A percentile compares a stretch with the other conserved stretches of the same genome.
Conservation (phyloP, 257 asterid species). For the Jacaranda mimosifolia region DNA sequence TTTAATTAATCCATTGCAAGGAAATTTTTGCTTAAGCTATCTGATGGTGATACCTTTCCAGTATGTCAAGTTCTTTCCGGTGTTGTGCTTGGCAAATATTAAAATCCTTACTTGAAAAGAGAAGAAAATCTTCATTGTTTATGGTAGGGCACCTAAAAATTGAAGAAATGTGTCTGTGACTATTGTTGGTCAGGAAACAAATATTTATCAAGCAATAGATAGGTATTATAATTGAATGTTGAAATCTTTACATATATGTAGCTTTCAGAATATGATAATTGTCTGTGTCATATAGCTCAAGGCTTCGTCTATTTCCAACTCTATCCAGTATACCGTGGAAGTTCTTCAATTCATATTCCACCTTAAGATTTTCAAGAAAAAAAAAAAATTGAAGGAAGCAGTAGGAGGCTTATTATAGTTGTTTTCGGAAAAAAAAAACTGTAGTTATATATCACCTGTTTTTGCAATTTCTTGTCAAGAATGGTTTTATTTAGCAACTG, state of each 20-base stretch:
- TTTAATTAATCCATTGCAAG: neutral
- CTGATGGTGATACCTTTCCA: conserved; percentile 43
- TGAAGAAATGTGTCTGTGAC: too few relatives aligned
- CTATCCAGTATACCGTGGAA: conserved; percentile 35
- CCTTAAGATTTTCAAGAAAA: conserved; percentile 25
- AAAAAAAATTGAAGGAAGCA: neutral
- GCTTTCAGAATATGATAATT: conserved; percentile 33
- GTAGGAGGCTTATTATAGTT: neutral
- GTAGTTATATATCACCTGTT: conserved; percentile 40
- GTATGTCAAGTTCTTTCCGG: conserved; percentile 48
- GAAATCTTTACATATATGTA: conserved; percentile 40
- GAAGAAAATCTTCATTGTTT: conserved; percentile 37
- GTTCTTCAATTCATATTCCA: conserved; percentile 38
- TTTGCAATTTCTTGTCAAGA: conserved; percentile 34
- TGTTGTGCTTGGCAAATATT: conserved; percentile 52
- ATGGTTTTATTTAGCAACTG: conserved; percentile 38
- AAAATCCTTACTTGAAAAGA: conserved; percentile 43
- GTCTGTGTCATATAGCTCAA: conserved; percentile 41
- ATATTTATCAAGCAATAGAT: neutral
- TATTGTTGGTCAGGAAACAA: neutral
- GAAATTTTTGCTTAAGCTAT: conserved; percentile 1
- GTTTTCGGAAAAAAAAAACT: too few relatives aligned
- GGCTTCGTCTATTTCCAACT: conserved; percentile 33
- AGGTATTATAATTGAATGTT: neutral
- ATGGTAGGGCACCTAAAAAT: conserved; percentile 34